Conservation (phyloP, 495 filamentous ascomycete species). For the Lepidopterella palustris region DNA sequence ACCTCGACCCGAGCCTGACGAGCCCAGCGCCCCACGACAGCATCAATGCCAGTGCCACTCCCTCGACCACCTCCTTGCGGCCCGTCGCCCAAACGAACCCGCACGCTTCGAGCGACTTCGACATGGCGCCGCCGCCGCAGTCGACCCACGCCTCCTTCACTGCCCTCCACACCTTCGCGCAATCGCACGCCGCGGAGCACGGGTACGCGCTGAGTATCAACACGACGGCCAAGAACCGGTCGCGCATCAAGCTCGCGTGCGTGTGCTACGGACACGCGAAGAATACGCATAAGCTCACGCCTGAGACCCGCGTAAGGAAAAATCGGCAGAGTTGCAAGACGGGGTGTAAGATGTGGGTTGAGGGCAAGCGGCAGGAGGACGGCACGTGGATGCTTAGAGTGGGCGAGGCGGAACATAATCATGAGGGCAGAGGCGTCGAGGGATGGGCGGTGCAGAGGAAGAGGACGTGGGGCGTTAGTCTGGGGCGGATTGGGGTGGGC, state of each 20-base stretch:
- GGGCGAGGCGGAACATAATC: constrained; percentile 21
- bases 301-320: constrained; percentile 27
- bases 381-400: constrained; percentile 24
- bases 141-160: constrained; percentile 15
- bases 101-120: constrained; percentile 8
- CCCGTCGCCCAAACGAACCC: background rate
- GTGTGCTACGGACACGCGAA: constrained; percentile 29
- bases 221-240: constrained; percentile 23
- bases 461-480: constrained; percentile 23
- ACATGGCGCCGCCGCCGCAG: constrained; percentile 22
- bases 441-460: constrained; percentile 27
- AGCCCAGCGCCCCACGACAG: background rate
- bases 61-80: background rate
- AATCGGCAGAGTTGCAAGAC: constrained; percentile 26
- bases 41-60: background rate
- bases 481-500: constrained; percentile 20
- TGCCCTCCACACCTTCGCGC: constrained; percentile 23
- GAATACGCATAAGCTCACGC: constrained; percentile 29
- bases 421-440: constrained; percentile 15
- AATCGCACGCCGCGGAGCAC: constrained; percentile 25
- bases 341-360: constrained; percentile 29
- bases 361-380: constrained; percentile 25
- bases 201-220: constrained; percentile 30
- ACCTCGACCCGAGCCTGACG: background rate
- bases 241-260: constrained; percentile 25